Percentiles rank a stretch among this genome's conserved stretches.
Conservation (phyloP, 2,329 filamentous ascomycete genomes). For the Fusarium multiceps region DNA sequence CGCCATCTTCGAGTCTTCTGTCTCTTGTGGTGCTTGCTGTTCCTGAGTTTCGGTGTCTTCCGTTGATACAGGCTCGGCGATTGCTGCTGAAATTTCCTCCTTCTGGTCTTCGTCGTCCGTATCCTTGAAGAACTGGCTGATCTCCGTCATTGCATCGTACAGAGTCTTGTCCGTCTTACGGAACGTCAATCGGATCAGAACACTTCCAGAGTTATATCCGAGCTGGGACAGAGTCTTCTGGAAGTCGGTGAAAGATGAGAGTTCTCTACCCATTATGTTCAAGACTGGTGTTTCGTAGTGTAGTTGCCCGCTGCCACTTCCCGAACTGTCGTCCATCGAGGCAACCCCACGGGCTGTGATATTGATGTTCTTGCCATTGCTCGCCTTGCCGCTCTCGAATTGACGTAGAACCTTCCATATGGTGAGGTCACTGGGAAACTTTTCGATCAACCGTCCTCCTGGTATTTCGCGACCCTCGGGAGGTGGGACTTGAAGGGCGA, state of each 20-base stretch:
- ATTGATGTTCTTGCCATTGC: constrained; percentile 72
- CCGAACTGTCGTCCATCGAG: constrained; percentile 63
- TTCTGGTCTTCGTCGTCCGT: constrained; percentile 49
- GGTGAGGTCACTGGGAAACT: constrained; percentile 87
- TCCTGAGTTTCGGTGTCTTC: constrained; percentile 22
- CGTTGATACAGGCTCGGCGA: constrained; percentile 12
- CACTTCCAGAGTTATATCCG: constrained; percentile 86
- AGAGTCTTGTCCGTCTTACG: constrained; percentile 80
- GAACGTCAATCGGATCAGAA: constrained; percentile 82
- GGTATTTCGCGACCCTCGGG: constrained; percentile 72
- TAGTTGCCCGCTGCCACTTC: constrained; percentile 75
- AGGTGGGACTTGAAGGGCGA: constrained; percentile 86
- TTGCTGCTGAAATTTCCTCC: constrained; percentile 6
- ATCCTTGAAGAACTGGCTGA: constrained; percentile 77
- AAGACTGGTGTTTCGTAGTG: constrained; percentile 90
- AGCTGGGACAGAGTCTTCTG: constrained; percentile 90
- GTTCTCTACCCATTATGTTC: constrained; percentile 83
- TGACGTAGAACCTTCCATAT: constrained; percentile 91
- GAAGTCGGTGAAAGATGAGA: constrained; percentile 81
- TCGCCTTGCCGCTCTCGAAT: constrained; percentile 82
- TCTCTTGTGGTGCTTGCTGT: constrained; percentile 18
- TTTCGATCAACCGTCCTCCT: constrained; percentile 79
- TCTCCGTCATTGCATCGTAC: constrained; percentile 86
- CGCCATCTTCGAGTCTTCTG: constrained; percentile 41
- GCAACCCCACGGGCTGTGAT: constrained; percentile 87